phyloP scores from a whole-genome alignment of 148 eudicot species.

The Vaccinium myrtillus region DNA sequence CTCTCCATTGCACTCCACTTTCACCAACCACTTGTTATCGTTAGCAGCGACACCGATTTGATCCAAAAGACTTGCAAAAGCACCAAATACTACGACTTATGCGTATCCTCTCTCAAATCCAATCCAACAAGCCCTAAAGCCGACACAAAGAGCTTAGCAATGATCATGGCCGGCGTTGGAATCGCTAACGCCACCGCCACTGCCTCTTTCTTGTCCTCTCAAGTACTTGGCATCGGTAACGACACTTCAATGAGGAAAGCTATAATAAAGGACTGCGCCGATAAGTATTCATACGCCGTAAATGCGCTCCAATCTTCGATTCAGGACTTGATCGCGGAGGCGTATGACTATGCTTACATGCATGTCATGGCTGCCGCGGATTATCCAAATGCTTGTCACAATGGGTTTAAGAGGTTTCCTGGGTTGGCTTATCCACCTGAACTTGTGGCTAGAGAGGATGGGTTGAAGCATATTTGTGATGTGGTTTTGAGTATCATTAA shows the following conservation, averaged over 20 bases:
- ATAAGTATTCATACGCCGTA: slow-evolving; percentile 49
- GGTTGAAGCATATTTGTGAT: slow-evolving; percentile 70
- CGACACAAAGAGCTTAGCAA: slow-evolving; percentile 67
- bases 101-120: slow-evolving; percentile 62
- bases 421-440: slow-evolving; percentile 57
- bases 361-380: slow-evolving; percentile 67
- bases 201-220: slow-evolving; percentile 51
- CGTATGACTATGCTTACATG: slow-evolving; percentile 67
- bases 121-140: slow-evolving; percentile 51
- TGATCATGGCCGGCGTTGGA: slow-evolving; percentile 55
- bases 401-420: slow-evolving; percentile 44
- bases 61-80: slow-evolving; percentile 67
- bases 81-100: slow-evolving; percentile 64
- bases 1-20: slow-evolving; percentile 16
- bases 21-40: neutral
- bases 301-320: slow-evolving; percentile 50
- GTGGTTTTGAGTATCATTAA: slow-evolving; percentile 67
- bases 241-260: slow-evolving; percentile 41
- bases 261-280: slow-evolving; percentile 49
- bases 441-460: slow-evolving; percentile 57
- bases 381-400: slow-evolving; percentile 67
- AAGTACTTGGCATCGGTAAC: slow-evolving; percentile 18
- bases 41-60: slow-evolving; percentile 34
- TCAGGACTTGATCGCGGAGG: slow-evolving; percentile 42
- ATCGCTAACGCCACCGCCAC: slow-evolving; percentile 59